Conservation (phyloP, 2,329 filamentous ascomycete species). For the Leptographium procerum region DNA sequence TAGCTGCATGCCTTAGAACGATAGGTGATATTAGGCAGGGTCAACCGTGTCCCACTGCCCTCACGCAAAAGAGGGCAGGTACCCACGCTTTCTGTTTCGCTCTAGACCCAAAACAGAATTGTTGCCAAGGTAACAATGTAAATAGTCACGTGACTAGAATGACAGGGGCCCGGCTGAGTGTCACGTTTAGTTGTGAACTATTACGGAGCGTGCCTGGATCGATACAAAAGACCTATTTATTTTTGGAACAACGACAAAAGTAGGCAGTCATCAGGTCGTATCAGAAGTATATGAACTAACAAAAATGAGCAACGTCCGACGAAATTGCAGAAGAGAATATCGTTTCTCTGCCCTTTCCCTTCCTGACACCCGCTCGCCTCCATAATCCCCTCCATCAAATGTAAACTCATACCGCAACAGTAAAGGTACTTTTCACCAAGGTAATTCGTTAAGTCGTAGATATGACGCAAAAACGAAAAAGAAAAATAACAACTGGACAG, state of each 20-base stretch:
- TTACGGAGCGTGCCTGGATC: background rate
- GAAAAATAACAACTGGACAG: background rate
- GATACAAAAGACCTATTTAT: background rate
- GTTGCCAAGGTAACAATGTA: slow-evolving; percentile 6
- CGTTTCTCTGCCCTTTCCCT: background rate
- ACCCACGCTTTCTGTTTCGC: slow-evolving; percentile 4
- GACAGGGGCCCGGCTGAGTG: too few species aligned
- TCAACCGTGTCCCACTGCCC: slow-evolving; percentile 3
- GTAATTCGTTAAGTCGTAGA: slow-evolving; percentile 1
- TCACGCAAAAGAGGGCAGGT: background rate
- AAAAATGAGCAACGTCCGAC: background rate
- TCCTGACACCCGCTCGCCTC: background rate
- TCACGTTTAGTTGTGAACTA: too few species aligned
- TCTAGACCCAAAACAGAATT: background rate
- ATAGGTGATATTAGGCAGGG: background rate
- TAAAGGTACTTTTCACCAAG: background rate
- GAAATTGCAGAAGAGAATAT: background rate
- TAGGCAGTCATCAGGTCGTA: background rate
- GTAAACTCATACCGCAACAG: background rate
- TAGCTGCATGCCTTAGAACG: background rate
- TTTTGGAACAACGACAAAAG: background rate
- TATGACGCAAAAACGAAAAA: background rate
- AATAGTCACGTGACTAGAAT: background rate
- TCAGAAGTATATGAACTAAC: background rate
- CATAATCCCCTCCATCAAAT: too few species aligned